phyloP scores from a whole-genome alignment of 495 filamentous ascomycete genomes.

The Penicillium mononematosum region DNA sequence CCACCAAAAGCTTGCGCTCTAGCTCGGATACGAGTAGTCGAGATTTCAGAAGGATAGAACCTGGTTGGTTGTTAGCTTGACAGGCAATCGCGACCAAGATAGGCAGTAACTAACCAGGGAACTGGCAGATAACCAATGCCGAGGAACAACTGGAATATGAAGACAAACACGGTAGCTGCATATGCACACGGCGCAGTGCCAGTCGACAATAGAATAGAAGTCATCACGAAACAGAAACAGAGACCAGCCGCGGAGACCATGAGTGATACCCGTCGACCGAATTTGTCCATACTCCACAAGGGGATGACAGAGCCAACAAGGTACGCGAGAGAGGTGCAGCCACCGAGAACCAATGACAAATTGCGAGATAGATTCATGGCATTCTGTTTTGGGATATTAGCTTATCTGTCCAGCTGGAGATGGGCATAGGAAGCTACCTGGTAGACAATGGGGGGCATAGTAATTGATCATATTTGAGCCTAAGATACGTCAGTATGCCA shows the following conservation, averaged over 20 bases:
- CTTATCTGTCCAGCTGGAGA: not conserved
- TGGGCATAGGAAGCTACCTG: conserved; percentile 15
- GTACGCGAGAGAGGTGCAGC: conserved; percentile 45
- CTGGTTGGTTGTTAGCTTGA: conserved; percentile 34
- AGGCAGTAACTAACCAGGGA: conserved; percentile 54
- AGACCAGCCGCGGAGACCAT: conserved; percentile 48
- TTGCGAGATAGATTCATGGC: conserved; percentile 53
- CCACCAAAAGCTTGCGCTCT: conserved; percentile 41
- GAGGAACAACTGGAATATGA: conserved; percentile 51
- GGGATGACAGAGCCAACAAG: conserved; percentile 38
- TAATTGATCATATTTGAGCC: conserved; percentile 58
- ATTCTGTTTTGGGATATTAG: conserved; percentile 9
- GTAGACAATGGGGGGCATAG: conserved; percentile 47
- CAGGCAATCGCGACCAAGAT: conserved; percentile 39
- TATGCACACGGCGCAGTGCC: conserved; percentile 28
- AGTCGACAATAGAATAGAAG: conserved; percentile 32
- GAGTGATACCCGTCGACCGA: conserved; percentile 51
- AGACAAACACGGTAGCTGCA: conserved; percentile 45
- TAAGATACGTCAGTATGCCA: not conserved
- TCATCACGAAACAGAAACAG: conserved; percentile 44
- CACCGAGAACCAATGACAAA: conserved; percentile 50
- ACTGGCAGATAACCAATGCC: conserved; percentile 40
- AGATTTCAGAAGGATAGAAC: conserved; percentile 73
- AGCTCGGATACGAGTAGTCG: conserved; percentile 37
- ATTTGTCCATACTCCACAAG: conserved; percentile 48